Conservation (phyloP, 768 basidiomycete species). For the Pulveroboletus sp. region DNA sequence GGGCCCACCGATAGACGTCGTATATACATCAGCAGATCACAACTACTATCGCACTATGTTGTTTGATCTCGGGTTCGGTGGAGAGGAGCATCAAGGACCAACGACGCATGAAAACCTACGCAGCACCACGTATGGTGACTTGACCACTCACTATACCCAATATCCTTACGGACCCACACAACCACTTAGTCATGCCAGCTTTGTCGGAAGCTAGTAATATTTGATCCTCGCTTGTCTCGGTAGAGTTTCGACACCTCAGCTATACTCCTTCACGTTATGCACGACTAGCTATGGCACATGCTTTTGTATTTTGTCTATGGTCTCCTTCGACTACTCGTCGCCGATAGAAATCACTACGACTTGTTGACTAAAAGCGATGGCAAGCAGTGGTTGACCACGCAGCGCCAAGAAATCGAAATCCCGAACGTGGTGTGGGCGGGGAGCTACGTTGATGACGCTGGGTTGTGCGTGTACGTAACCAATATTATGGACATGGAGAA, state of each 20-base stretch:
- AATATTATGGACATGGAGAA: constrained; percentile 65
- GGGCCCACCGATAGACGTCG: constrained; percentile 21
- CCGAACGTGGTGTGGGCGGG: constrained; percentile 59
- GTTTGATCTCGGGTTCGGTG: constrained; percentile 65
- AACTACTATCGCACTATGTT: constrained; percentile 75
- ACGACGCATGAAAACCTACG: constrained; percentile 23
- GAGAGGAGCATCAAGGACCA: constrained; percentile 25
- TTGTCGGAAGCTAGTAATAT: constrained; percentile 17
- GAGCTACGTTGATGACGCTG: constrained; percentile 50
- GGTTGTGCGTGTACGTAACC: constrained; percentile 63
- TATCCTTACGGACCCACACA: constrained; percentile 30
- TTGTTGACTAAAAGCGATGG: constrained; percentile 57
- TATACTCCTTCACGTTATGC: constrained; percentile 6
- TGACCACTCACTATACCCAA: constrained; percentile 32
- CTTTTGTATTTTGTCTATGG: constrained; percentile 14
- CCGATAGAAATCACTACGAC: constrained; percentile 62
- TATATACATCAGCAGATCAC: constrained; percentile 47
- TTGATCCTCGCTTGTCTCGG: neutral
- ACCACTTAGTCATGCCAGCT: constrained; percentile 20
- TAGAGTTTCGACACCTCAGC: constrained; percentile 6
- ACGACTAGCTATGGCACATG: constrained; percentile 16
- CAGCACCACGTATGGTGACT: constrained; percentile 29
- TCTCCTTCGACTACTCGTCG: constrained; percentile 40
- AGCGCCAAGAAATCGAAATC: constrained; percentile 74
- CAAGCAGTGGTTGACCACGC: constrained; percentile 60